Percentiles rank a stretch among this genome's conserved stretches.
phyloP scores from a whole-genome alignment of 2,329 filamentous ascomycete species.

The Pseudogymnoascus verrucosus region DNA sequence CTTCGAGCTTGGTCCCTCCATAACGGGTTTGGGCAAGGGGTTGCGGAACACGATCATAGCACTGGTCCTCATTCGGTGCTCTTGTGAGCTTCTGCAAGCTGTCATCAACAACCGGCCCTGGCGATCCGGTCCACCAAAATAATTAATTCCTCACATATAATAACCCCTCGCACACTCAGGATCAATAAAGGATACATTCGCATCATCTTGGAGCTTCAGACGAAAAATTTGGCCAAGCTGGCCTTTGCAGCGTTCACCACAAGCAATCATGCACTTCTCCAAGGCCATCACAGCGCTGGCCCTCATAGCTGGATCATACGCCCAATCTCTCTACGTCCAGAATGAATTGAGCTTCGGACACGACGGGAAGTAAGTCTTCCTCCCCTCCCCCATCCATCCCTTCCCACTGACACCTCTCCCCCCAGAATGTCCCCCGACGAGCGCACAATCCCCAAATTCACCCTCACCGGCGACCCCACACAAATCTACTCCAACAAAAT shows the following conservation, averaged over 20 bases:
- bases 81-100: constrained; percentile 33
- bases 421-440: constrained; percentile 26
- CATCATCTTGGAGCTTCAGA: neutral
- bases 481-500: constrained; percentile 79
- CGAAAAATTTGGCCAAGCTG: neutral
- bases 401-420: constrained; percentile 10
- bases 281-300: constrained; percentile 20
- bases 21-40: constrained; percentile 41
- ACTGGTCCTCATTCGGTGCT: constrained; percentile 33
- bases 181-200: neutral
- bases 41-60: constrained; percentile 42
- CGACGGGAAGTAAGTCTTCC: constrained; percentile 23
- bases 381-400: neutral
- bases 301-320: constrained; percentile 22
- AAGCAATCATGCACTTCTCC: constrained; percentile 16
- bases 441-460: constrained; percentile 24
- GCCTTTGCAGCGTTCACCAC: neutral
- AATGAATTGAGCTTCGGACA: constrained; percentile 39
- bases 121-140: constrained; percentile 4
- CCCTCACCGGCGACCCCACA: constrained; percentile 40
- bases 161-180: neutral
- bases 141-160: neutral
- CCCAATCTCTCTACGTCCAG: constrained; percentile 26
- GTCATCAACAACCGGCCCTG: constrained; percentile 15
- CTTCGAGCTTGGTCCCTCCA: constrained; percentile 41